Evolutionary conservation across 2,329 filamentous ascomycete genomes (phyloP), one percentile per base, ranked within the genome.

Genomic region (Fusarium lateritium): DNA sequence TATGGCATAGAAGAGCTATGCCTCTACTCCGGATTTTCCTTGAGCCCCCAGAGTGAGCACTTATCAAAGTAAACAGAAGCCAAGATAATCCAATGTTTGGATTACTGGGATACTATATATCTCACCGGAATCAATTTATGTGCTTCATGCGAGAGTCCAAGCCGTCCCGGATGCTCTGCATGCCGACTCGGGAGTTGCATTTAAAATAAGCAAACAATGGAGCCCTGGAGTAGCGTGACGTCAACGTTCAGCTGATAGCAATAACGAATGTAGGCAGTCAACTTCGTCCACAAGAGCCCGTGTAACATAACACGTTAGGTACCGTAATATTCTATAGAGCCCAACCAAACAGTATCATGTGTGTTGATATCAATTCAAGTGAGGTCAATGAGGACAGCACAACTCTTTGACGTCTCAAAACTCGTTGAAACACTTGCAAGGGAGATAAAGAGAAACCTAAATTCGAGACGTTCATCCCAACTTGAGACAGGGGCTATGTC

Each of bases 401-500:
- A 33, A 36, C 49, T 62, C 44, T 45, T 42, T 40, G 31, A 39
- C 24, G 24, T 44, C 54, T 40, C 38, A 46, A 36, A 40, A 43
- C 11, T 42, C 14, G 43, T 42, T 65, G 26, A 36, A 65, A 44
- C 43, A 65, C 43, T 59, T 47, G 22, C 42, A 60, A 65, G 60
- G 62, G 60, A 46, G 49, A 46, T 39, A 34, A 38, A 17, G 43
- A 62, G 39, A 55, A 40, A 57, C 40, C 44, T 43, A 50, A 60
- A 39, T 65, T 69, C 47, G 65, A 59, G 62, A 62, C 56, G 49
- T 63, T 70, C 67, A 46, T 67, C 67, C 66, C 42, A 46, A 67
- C 49, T 64, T 63, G 57, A 56, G 66, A 69, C 67, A 69, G 57
- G 62, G 62, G 67, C 43, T 54, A 38, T 50, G 17, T 42, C 62